These are phyloP conservation scores for Colletotrichum liaoningense DNA, from an alignment of 2,329 filamentous ascomycete species.

Conservation along the genomic window DNA sequence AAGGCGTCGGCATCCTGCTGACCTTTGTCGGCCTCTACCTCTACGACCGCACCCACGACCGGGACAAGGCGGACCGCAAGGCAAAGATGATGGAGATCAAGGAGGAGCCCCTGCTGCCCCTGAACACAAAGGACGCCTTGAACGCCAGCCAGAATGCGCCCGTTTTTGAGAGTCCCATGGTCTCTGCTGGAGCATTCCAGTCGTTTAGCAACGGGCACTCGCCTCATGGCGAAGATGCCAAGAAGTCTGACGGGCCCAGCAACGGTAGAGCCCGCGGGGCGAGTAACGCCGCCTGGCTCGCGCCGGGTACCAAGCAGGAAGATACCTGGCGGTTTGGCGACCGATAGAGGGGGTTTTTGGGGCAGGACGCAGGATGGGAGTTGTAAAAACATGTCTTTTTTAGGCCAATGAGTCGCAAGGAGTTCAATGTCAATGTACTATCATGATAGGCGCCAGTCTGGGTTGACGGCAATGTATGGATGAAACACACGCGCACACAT, in stretches of 20 bases:
- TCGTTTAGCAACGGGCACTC: constrained; percentile 60
- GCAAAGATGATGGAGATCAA: constrained; percentile 73
- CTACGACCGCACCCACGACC: constrained; percentile 92
- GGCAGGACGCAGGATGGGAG: background rate
- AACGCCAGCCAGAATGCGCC: constrained; percentile 44
- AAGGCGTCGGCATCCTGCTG: constrained; percentile 85
- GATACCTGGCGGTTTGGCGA: constrained; percentile 76
- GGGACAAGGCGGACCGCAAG: constrained; percentile 86
- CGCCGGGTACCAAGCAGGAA: constrained; percentile 85
- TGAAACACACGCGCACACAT: background rate
- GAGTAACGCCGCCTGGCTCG: constrained; percentile 72
- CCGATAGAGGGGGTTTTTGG: constrained; percentile 36
- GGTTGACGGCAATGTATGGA: constrained; percentile 16
- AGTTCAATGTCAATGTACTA: constrained; percentile 29
- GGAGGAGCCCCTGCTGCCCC: constrained; percentile 72
- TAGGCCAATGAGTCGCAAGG: background rate
- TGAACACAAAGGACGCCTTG: constrained; percentile 60
- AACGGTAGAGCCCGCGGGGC: constrained; percentile 53
- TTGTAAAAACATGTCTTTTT: constrained; percentile 30
- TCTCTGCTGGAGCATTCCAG: constrained; percentile 33
- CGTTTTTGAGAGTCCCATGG: constrained; percentile 52
- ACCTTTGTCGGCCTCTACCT: constrained; percentile 95
- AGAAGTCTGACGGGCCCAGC: constrained; percentile 65
- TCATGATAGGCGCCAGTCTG: constrained; percentile 19
- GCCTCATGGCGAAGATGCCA: constrained; percentile 59